Evolutionary conservation across 352 stramenopile genomes (phyloP).

Genomic region (Pythium brachiatum): DNA sequence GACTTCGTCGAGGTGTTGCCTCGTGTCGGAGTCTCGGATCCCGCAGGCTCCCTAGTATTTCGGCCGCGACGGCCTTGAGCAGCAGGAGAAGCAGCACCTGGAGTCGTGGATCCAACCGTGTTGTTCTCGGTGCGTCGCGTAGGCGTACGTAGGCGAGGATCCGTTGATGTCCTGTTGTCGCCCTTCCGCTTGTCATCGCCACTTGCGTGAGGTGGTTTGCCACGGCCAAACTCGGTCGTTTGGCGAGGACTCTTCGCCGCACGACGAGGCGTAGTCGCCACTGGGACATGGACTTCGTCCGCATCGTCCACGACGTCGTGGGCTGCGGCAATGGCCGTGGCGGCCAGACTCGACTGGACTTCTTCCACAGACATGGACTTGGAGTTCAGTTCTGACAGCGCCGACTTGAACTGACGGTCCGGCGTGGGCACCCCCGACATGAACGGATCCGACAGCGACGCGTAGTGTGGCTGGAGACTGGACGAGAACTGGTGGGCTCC

Average conservation of each 20-base stretch:
- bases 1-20: neutral
- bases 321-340: conserved; percentile 22
- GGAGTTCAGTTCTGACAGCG: conserved; percentile 67
- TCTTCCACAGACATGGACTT: conserved; percentile 58
- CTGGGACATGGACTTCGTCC: neutral
- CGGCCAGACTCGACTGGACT: conserved; percentile 28
- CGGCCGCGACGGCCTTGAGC: conserved; percentile 7
- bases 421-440: neutral
- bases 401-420: conserved; percentile 36
- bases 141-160: conserved; percentile 4
- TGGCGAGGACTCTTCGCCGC: conserved; percentile 6
- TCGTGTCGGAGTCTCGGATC: neutral
- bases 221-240: neutral
- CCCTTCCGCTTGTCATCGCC: conserved; percentile 17
- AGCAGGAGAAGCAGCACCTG: conserved; percentile 3
- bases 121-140: conserved; percentile 10
- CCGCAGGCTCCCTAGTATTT: neutral
- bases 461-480: conserved; percentile 12
- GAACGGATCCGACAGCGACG: conserved; percentile 16
- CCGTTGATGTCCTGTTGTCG: neutral
- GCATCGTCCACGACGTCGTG: conserved; percentile 18
- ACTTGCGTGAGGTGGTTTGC: conserved; percentile 1
- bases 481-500: conserved; percentile 18
- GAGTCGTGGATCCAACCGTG: neutral
- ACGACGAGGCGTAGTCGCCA: conserved; percentile 2